These are phyloP conservation scores for Fragilariopsis cylindrus DNA, from an alignment of 108 stramenopile species.

Conservation along the genomic window DNA sequence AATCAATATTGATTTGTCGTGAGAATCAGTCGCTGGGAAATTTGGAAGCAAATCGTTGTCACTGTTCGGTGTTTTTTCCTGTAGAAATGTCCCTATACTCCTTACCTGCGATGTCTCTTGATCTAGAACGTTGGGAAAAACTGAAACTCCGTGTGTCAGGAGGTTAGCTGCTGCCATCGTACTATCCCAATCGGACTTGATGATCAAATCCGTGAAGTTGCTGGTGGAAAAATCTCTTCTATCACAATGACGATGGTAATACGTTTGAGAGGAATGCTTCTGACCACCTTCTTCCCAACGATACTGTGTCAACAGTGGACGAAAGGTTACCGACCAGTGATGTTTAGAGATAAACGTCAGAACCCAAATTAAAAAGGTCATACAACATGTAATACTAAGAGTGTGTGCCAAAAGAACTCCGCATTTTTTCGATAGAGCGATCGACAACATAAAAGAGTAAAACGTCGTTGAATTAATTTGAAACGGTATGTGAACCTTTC, in stretches of 20 bases:
- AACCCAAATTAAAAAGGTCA: too few relatives aligned
- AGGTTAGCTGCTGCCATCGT: constrained; percentile 3
- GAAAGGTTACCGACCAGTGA: neutral
- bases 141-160: constrained; percentile 20
- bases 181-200: neutral
- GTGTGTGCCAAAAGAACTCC: too few relatives aligned
- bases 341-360: neutral
- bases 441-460: too few relatives aligned
- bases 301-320: neutral
- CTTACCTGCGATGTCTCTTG: too few relatives aligned
- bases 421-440: too few relatives aligned
- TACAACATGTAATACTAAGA: too few relatives aligned
- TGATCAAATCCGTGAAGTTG: constrained; percentile 16
- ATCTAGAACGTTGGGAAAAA: constrained; percentile 7
- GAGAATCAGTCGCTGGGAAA: too few relatives aligned
- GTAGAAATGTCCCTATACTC: too few relatives aligned
- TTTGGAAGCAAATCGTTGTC: too few relatives aligned
- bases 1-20: neutral
- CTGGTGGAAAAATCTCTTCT: constrained; percentile 16
- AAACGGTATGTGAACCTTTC: too few relatives aligned
- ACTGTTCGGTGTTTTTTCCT: too few relatives aligned
- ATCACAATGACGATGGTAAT: constrained; percentile 13
- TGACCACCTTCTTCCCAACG: constrained; percentile 10
- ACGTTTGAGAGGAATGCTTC: neutral
- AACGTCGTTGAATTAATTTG: too few relatives aligned